Evolutionary conservation across 2,329 filamentous ascomycete genomes (phyloP).

Genomic region (Xylariaceae sp.): DNA sequence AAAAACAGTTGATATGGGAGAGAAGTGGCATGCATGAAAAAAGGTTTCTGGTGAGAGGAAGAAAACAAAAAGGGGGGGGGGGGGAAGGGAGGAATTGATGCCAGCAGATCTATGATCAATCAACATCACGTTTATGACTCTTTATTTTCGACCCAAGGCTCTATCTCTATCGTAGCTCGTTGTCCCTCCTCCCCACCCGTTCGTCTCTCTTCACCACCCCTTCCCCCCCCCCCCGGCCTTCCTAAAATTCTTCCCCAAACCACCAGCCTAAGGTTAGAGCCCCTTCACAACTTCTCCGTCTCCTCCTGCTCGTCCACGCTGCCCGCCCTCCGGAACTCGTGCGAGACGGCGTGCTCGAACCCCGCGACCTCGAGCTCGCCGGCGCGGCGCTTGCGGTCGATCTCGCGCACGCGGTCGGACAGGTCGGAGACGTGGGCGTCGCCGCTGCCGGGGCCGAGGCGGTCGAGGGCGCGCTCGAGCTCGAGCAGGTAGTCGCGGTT

Average conservation of each 20-base stretch:
- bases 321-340: conserved; percentile 47
- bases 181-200: background rate
- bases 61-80: background rate
- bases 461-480: conserved; percentile 74
- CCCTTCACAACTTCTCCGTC: conserved; percentile 36
- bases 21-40: background rate
- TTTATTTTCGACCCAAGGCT: background rate
- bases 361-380: conserved; percentile 16
- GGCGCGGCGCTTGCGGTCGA: conserved; percentile 48
- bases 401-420: conserved; percentile 67
- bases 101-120: conserved; percentile 7
- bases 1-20: background rate
- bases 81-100: too few relatives aligned
- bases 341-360: conserved; percentile 26
- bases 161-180: too few relatives aligned
- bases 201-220: background rate
- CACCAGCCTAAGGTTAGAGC: background rate
- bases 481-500: conserved; percentile 89
- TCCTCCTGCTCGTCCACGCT: conserved; percentile 64
- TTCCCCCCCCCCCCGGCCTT: too few relatives aligned
- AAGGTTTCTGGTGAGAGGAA: background rate
- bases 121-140: background rate
- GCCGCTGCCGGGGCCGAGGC: conserved; percentile 73
- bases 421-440: conserved; percentile 87
- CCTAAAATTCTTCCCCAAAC: background rate